Base-by-base conservation (phyloP, 108 stramenopile species). In the Cyclotella distinguenda region DNA sequence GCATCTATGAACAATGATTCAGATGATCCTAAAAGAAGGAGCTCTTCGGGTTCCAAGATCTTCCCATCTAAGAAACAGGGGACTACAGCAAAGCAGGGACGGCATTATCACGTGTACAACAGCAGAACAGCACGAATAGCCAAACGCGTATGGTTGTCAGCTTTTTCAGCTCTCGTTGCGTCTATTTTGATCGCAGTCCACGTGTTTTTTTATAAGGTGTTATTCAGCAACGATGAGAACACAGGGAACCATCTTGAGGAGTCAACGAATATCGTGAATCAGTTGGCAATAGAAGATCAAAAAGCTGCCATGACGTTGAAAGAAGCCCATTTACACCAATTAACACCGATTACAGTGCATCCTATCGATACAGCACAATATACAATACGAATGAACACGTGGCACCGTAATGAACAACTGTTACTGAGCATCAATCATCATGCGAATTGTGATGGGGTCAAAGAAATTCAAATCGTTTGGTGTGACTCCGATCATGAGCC, bases 371-470 rank as follows among this genome's bases (percentile, higher is more conserved):
- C 49, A 5, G 68, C 82, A 63, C 62, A 81, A 57, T 90, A 72
- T 47, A 90, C 86, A n/a, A 82, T 86, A 22, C 77, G 89, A 58
- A 82, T 87, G 28, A 87, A 87, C 54, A 84, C 85, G 10, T 87
- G 89, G 89, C 72, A 77, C 56, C 55, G 89, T 43, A 73, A 66
- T 16, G 82, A 82, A 50, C 86, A 86, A 59, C 58, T 87, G 1
- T 6, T 81, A 9, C n/a, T 70, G 2, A 76, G 81, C 1, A 38
- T 87, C 8, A 60, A 82, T 23, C 86, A 86, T 67, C 75, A 85
- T 60, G 50, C 75, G 10, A 57, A 70, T 3, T 90, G 89, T 71
- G 72, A 80, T 8, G 81, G 82, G 4, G 86, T 84, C 18, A 68
- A 73, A 16, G 65, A 82, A 61, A 81, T 90, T 21, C 89, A 90